Conservation (phyloP, 257 asterid genomes). For the Capsicum rhomboideum region DNA sequence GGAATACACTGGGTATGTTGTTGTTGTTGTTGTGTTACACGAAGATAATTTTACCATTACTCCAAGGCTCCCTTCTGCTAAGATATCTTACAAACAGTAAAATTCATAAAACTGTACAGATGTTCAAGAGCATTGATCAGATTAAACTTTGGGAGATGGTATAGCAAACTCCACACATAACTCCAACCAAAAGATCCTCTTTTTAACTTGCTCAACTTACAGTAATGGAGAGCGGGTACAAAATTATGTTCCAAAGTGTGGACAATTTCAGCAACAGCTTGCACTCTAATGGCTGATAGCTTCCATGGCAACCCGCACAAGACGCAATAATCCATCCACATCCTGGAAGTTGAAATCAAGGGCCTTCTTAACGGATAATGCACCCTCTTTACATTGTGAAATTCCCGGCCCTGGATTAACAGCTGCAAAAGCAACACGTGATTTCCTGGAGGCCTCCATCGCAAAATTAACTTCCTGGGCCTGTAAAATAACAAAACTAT, state of each 20-base stretch:
- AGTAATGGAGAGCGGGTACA: background rate
- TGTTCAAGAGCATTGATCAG: slow-evolving; percentile 26
- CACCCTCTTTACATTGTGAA: slow-evolving; percentile 45
- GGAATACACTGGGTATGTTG: too few species aligned
- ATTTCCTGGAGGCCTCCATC: slow-evolving; percentile 94
- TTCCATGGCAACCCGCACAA: slow-evolving; percentile 82
- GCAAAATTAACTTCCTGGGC: slow-evolving; percentile 77
- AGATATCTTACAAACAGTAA: background rate
- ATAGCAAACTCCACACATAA: background rate
- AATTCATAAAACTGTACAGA: slow-evolving; percentile 36
- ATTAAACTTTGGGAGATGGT: slow-evolving; percentile 13
- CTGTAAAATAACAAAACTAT: slow-evolving; percentile 25
- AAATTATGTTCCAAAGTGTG: slow-evolving; percentile 11
- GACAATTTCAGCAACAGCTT: slow-evolving; percentile 5
- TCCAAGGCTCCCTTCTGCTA: background rate
- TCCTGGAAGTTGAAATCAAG: slow-evolving; percentile 94
- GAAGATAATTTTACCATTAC: background rate
- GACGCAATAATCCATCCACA: slow-evolving; percentile 72
- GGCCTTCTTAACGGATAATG: slow-evolving; percentile 56
- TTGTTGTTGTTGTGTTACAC: too few species aligned
- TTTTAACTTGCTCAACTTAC: slow-evolving; percentile 3
- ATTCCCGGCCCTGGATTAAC: slow-evolving; percentile 58
- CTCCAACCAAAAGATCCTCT: slow-evolving; percentile 1
- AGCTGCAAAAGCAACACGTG: slow-evolving; percentile 62
- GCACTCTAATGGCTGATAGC: slow-evolving; percentile 45